Base-by-base conservation (phyloP, 176 grass and related monocot genomes). In the Guadua angustifolia region DNA sequence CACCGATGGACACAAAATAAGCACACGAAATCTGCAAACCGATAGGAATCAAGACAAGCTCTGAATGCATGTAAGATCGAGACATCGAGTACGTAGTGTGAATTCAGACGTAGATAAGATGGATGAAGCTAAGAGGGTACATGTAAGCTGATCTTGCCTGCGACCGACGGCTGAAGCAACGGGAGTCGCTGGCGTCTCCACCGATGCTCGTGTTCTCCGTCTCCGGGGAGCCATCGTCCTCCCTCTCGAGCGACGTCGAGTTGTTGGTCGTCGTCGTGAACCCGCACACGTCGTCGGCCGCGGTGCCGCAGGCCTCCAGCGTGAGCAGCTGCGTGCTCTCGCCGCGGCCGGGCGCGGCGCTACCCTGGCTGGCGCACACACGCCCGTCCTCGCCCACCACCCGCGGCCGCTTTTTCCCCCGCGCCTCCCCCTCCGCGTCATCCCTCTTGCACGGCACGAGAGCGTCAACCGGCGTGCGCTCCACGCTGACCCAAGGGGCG, bases 351-450 rank as follows among this genome's bases (percentile, higher is more conserved):
- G 83, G 87, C 14, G 66, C 83, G 25, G 69, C 85, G 79, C 91
- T 99, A 32, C 89, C 97, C 75, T 96, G 97, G 79, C 97, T 94
- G 45, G 91, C 56, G 78, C 92, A 93, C 75, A 89, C 62, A 61
- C 70, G 69, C 1, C 83, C 76, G 75, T 71, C 88, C 33, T 88
- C 86, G 21, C 88, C 86, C 3, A 86, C 36, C 77, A 84, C 46
- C 15, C 87, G 66, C 39, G 87, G 24, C 25, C 91, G 76, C 90
- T 93, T 98, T 15, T 16, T 15, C 45, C 83, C 66, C 70, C 40
- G 50, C 59, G 19, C 52, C 12, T 55, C 57, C n/a, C 5, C 24
- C 10, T n/a, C 58, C 9, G 55, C 80, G 21, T 67, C 85, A 8
- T 63, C 83, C 70, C 82, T 74, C 14, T 67, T 33, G 67, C 91